Evolutionary conservation across 371 early-diverging fungal genomes (phyloP), one percentile per base, ranked within the genome.

Genomic region (Zancudomyces culisetae): DNA sequence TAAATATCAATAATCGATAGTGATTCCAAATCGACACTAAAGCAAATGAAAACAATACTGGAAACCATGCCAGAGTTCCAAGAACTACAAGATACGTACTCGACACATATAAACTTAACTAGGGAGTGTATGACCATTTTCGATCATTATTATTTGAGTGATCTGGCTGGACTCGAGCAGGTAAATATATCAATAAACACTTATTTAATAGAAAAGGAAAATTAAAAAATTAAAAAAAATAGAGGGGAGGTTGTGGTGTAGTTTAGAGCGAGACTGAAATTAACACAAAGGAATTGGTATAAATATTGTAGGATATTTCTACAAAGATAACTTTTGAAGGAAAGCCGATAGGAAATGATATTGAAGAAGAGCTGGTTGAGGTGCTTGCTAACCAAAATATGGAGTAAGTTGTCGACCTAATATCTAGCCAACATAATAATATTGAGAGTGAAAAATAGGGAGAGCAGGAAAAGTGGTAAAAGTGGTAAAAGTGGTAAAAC

Each of bases 31-130:
- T 74, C 76, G 3, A 75, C 72, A 30, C 64, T 95, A 20, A 80
- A 81, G 57, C 81, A 87, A 42, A 81, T 97, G 85, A 85, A 85
- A 54, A 83, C 84, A 19, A 86, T 85, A 21, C 74, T 97, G 28
- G 78, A 82, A 4, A 78, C 86, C 23, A 61, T 98, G 24, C 96
- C 94, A 2, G 86, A 94, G 61, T 95, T 83, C 62, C 90, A 90
- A 62, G 87, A 89, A 51, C 74, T 88, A 71, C 89, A 91, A 60
- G 70, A 76, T 24, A 65, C 83, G 75, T 96, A 85, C 60, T 81
- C 92, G 27, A 75, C 81, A 1, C 98, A 98, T 60, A 85, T 93
- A 61, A 85, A 82, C 22, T 82, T 98, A 58, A 83, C 86, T 52
- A 79, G 79, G 62, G 84, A 90, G 51, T 95, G 92, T 63, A 81